Evolutionary conservation across 129 eudicot genomes (phyloP), one percentile per base, ranked within the genome.

Genomic region (Artemisia annua): DNA sequence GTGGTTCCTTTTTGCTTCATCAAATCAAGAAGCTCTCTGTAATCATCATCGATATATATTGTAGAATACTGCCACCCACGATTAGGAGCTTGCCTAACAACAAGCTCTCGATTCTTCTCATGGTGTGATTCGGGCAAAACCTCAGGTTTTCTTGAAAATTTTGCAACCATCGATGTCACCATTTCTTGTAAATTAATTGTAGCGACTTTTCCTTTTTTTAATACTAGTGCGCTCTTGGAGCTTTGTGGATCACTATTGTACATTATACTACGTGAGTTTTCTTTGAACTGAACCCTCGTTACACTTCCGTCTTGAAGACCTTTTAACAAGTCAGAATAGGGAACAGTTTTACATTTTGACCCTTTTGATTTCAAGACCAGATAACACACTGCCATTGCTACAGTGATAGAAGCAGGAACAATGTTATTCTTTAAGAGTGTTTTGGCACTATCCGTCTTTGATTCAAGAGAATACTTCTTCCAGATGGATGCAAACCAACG

Each of bases 261-360:
- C 77, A 81, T 26, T 76, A 81, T 71, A 50, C 85, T 48, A n/a
- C 85, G 78, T 19, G 82, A 81, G 48, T 76, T 81, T 32, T 75
- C 84, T 72, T 75, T 76, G 56, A 81, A 81, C 12, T 81, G 81
- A 64, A 81, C 84, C 64, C 81, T 57, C 8, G 81, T 75, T 2
- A 81, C 81, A 63, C 74, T 81, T 70, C 84, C 84, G 8, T 81
- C 68, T 81, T 66, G 77, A 48, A 81, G 67, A 17, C 84, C 84
- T 24, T 63, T 75, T 12, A 81, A 56, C 62, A 81, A 63, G 58
- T 76, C 80, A 2, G 84, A 81, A 81, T 75, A 81, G 0, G 84
- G 84, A 59, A 57, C 81, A 35, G 58, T 19, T 63, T 75, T 65
- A 71, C 67, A 66, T 30, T 71, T 77, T 61, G 66, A 17, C 59